Evolutionary conservation across 352 stramenopile genomes (phyloP).

Genomic region (Phytophthora sp.): DNA sequence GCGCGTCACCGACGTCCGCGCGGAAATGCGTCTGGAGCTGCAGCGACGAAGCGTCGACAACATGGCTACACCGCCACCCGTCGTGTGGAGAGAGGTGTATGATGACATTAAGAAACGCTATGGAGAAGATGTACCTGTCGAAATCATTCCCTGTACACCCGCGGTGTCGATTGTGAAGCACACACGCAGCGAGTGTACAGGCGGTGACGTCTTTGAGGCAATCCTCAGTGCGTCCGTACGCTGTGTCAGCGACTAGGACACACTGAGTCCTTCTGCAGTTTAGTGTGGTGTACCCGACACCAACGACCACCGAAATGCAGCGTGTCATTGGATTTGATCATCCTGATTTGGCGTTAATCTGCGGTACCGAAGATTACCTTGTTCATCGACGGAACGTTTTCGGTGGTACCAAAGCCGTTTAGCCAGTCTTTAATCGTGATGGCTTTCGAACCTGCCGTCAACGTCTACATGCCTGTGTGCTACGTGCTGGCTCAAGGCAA

Average conservation of each 20-base stretch:
- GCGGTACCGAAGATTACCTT: not conserved
- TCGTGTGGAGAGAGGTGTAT: not conserved
- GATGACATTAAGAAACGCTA: not conserved
- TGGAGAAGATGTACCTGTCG: not conserved
- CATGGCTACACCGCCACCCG: not conserved
- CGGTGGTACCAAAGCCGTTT: conserved; percentile 3
- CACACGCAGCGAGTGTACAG: not conserved
- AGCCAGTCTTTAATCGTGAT: not conserved
- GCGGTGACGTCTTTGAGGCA: conserved; percentile 1
- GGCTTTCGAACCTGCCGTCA: not conserved
- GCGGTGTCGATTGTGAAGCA: conserved; percentile 8
- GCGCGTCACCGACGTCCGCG: not conserved
- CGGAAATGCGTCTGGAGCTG: not conserved
- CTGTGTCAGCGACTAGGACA: not conserved
- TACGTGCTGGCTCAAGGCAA: conserved; percentile 4
- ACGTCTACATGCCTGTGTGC: not conserved
- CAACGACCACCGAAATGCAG: not conserved
- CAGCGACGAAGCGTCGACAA: not conserved
- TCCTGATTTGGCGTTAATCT: conserved; percentile 1
- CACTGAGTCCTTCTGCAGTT: conserved; percentile 8
- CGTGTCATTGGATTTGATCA: not conserved
- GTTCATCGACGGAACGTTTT: conserved; percentile 13
- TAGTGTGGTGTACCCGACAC: conserved; percentile 1
- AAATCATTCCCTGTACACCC: not conserved
- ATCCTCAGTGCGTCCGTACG: conserved; percentile 1